phyloP scores from a whole-genome alignment of 345 rosid species.

The Psidium guajava region DNA sequence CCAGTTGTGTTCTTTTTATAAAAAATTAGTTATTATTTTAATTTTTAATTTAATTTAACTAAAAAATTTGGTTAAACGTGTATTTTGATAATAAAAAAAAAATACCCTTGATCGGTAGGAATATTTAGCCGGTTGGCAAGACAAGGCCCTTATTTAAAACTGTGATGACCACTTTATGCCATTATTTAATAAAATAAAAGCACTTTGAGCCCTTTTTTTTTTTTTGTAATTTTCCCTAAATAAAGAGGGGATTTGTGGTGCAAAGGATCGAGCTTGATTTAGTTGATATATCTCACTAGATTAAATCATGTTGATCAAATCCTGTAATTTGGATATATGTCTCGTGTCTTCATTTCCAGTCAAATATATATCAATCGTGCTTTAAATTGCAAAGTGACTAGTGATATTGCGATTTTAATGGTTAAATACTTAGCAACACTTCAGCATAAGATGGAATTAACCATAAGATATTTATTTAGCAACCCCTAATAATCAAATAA shows the following conservation, averaged over 20 bases:
- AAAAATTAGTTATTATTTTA: no score
- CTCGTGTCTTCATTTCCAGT: background rate
- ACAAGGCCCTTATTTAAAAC: no score
- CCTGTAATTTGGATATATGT: background rate
- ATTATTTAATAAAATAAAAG: no score
- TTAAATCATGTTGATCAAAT: background rate
- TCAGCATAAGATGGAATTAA: background rate
- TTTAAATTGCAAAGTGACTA: background rate
- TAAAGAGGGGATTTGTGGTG: background rate
- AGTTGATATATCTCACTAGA: background rate
- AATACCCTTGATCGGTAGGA: no score
- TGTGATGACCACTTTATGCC: no score
- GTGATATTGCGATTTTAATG: background rate
- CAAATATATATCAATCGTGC: background rate
- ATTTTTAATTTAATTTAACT: no score
- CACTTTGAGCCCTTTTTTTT: no score
- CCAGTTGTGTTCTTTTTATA: no score
- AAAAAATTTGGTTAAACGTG: no score
- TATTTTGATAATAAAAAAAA: no score
- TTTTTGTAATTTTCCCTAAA: no score
- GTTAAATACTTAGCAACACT: background rate
- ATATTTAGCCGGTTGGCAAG: no score
- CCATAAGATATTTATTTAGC: background rate
- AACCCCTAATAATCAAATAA: background rate
- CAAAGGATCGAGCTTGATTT: background rate